phyloP scores from a whole-genome alignment of 129 eudicot genomes.

The Artemisia argyi region DNA sequence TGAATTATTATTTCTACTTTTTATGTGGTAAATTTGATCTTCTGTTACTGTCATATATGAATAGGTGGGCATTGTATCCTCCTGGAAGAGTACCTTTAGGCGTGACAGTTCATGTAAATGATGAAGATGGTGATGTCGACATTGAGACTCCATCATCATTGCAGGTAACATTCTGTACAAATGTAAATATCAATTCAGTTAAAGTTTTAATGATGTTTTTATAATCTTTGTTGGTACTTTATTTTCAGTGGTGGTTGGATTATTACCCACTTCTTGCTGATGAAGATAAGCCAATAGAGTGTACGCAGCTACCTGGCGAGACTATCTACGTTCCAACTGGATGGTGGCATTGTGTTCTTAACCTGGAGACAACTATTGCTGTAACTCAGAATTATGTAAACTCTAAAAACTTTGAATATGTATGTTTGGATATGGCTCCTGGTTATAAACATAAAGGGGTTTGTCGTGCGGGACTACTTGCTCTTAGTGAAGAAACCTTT shows the following conservation, averaged over 20 bases:
- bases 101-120: conserved; percentile 96
- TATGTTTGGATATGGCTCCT: conserved; percentile 97
- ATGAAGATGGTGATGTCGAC: conserved; percentile 95
- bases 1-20: background rate
- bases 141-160: conserved; percentile 91
- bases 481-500: conserved; percentile 59
- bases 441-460: conserved; percentile 97
- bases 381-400: conserved; percentile 94
- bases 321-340: conserved; percentile 95
- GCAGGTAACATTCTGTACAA: conserved; percentile 59
- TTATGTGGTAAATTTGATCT: background rate
- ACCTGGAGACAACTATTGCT: conserved; percentile 83
- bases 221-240: conserved; percentile 1
- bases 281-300: conserved; percentile 88
- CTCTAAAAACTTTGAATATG: conserved; percentile 79
- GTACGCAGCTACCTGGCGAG: conserved; percentile 95
- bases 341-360: conserved; percentile 99
- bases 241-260: conserved; percentile 92
- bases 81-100: conserved; percentile 99
- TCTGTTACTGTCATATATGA: conserved; percentile 17
- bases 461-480: conserved; percentile 93
- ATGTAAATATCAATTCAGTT: background rate
- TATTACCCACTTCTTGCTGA: conserved; percentile 87
- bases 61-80: conserved; percentile 98
- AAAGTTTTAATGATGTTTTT: background rate